phyloP scores from a whole-genome alignment of 2,329 filamentous ascomycete genomes.

The Daldinia sp. region DNA sequence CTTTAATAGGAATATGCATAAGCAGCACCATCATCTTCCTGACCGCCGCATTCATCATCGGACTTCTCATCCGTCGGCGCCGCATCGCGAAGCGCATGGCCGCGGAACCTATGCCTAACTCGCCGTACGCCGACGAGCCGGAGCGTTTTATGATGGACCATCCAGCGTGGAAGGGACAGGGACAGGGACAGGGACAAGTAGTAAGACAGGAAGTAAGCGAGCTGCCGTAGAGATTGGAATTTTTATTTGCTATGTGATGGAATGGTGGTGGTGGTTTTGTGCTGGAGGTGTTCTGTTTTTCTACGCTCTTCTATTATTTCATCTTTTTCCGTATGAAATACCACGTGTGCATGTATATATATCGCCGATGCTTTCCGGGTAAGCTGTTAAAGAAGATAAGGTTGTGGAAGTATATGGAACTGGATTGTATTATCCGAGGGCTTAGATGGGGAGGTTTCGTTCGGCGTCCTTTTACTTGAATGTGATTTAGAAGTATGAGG shows the following conservation, averaged over 20 bases:
- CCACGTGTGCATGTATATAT: background rate
- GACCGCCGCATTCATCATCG: slow-evolving; percentile 36
- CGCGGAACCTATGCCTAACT: background rate
- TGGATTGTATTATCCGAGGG: background rate
- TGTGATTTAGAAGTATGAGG: background rate
- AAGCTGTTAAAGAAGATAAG: too few species aligned
- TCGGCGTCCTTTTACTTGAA: background rate
- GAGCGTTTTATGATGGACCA: slow-evolving; percentile 22
- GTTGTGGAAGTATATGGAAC: too few species aligned
- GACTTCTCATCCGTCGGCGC: slow-evolving; percentile 45
- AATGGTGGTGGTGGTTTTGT: background rate
- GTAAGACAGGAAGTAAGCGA: background rate
- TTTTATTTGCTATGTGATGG: background rate
- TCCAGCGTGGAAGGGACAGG: slow-evolving; percentile 11
- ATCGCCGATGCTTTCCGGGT: background rate
- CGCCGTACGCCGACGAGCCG: background rate
- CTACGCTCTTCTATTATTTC: background rate
- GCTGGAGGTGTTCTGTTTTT: background rate
- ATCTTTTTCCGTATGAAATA: background rate
- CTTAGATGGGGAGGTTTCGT: background rate
- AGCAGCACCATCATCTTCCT: slow-evolving; percentile 36
- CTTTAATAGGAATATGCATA: slow-evolving; percentile 43
- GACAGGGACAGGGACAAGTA: background rate
- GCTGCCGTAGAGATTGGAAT: background rate
- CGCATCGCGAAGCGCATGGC: slow-evolving; percentile 36